These are phyloP conservation scores for Orbilia oligospora DNA, from an alignment of 2,329 filamentous ascomycete genomes.

Conservation along the genomic window DNA sequence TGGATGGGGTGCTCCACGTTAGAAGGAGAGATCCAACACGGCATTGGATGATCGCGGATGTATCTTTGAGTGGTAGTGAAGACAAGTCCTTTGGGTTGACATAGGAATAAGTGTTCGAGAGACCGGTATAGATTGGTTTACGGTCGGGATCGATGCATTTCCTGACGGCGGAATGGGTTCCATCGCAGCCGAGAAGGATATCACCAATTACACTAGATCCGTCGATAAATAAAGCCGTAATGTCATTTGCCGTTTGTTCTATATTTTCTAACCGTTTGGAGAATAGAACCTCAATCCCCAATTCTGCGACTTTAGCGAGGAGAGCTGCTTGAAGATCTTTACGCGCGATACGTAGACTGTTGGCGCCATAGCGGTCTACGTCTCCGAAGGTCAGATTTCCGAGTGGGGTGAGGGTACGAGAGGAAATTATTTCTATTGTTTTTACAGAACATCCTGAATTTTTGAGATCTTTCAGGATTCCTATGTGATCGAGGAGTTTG, in stretches of 20 bases:
- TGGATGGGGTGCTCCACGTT: constrained; percentile 49
- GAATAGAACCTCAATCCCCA: constrained; percentile 60
- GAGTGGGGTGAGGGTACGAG: constrained; percentile 27
- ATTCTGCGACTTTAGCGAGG: constrained; percentile 59
- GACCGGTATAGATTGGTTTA: constrained; percentile 49
- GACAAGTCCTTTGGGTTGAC: constrained; percentile 33
- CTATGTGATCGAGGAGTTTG: constrained; percentile 68
- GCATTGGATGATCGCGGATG: constrained; percentile 46
- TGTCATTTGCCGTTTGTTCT: constrained; percentile 35
- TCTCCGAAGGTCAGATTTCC: constrained; percentile 71
- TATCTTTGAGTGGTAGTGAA: constrained; percentile 40
- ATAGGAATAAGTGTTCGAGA: constrained; percentile 51
- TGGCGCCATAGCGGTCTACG: constrained; percentile 71
- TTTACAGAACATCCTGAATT: constrained; percentile 70
- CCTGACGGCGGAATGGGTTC: constrained; percentile 65
- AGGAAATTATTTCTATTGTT: constrained; percentile 70
- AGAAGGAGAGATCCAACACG: constrained; percentile 48
- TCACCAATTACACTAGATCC: constrained; percentile 63
- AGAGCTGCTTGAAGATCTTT: constrained; percentile 64
- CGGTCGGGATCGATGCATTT: constrained; percentile 49
- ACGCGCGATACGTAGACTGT: constrained; percentile 65
- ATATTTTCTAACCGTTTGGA: constrained; percentile 59
- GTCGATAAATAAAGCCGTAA: constrained; percentile 64
- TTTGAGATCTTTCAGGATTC: constrained; percentile 67
- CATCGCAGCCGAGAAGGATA: constrained; percentile 66